Base-by-base conservation (phyloP, 352 stramenopile species). In the Phytophthora pseudosyringae region DNA sequence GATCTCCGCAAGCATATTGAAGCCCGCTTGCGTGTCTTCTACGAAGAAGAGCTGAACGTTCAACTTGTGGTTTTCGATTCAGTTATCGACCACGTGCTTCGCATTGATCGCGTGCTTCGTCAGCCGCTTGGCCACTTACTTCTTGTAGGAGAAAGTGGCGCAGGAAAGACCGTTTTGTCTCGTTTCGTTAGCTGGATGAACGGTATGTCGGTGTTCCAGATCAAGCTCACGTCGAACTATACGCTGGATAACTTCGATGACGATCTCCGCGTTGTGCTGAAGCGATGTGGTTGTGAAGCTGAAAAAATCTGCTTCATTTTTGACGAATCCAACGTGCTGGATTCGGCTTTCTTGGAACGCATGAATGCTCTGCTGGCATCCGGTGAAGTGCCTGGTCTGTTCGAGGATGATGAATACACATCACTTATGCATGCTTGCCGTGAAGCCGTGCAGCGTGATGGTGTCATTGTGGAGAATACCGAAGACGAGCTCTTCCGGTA, bases 241-340 rank as follows among this genome's bases (percentile, higher is more conserved):
- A 98, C 91, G 9, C 84, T 99, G 12, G 97, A 99, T 25, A 98
- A 99, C 75, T 99, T 99, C 71, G 98, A 99, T 72, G 97, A 99
- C 49, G 98, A 99, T 76, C 81, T 99, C 29, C 86, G 98, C 25
- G 75, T 95, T 38, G 91, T 99, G 15, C 98, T 99, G 64, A 98
- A 98, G 62, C 81, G 98, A 39, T 98, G 98, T 29, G 98, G 98
- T 28, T 97, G 98, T 59, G 91, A 99, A 59, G 97, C 97, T 15
- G 98, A 99, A 78, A 99, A 98, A 76, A 97, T 99, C 28, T 99
- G 97, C 61, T 99, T 99, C 71, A 99, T 99, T 66, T 99, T 99
- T 80, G 98, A 99, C 71, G 98, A 99, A 76, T 97, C 89, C 10
- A 99, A 99, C 67, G 97, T 98, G 16, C 82, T 99, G 1, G 91